Evolutionary conservation across 768 basidiomycete species (phyloP), one percentile per base, ranked within the genome.

Genomic region (Gelatoporia subvermispora): DNA sequence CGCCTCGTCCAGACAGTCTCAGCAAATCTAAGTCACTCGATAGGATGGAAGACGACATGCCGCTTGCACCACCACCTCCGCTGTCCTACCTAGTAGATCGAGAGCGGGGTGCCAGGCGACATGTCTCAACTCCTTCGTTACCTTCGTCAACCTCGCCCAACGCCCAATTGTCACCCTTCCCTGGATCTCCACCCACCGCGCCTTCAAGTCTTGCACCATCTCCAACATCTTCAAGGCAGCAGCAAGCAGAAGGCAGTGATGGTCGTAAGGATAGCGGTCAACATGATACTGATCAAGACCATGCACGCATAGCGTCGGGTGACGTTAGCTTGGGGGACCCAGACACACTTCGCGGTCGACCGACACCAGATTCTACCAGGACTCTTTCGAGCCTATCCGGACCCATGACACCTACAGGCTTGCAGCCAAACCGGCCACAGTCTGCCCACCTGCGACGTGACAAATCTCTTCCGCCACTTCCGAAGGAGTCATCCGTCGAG

Each of bases 51-150:
- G 88, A 92, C 58, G 81, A 88, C 55, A 65, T 74, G 8, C 93
- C 90, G 3, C 72, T 96, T 35, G 83, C 88, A 2, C 95, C 94
- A 1, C 95, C 95, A 2, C 95, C 95, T 4, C 86, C 92, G 4
- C 62, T 98, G 45, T 91, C 91, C 0, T 94, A 93, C 68, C 77
- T 97, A 41, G 91, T 92, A 2, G 69, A 67, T 51, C 66, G 70
- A 52, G 76, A 80, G 38, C 72, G 72, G 25, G 74, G 79, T 15
- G 53, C 70, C 37, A 72, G 71, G 43, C 79, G 86, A 4, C 84
- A 83, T 58, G 72, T 76, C 21, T 88, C 88, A 15, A 82, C 84
- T 4, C 79, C 83, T 11, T 88, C 88, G 18, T 68, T 88, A 40
- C 78, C 78, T 8, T 82, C 82, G 17, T 70, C 75, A 40, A 61